phyloP scores from a whole-genome alignment of 192 early-diverging fungal genomes.

The Pilobolus umbonatus region DNA sequence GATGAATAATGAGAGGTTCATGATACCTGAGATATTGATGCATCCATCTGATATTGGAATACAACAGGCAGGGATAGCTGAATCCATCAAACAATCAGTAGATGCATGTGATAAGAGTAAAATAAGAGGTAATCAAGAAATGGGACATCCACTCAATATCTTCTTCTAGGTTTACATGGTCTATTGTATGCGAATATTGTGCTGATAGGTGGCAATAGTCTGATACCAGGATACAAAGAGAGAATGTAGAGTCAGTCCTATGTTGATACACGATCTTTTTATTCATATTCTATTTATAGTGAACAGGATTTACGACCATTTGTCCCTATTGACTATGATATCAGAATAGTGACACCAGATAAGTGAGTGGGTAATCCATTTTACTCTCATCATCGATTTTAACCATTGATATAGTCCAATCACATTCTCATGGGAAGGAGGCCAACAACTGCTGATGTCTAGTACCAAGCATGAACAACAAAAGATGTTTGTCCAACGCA shows the following conservation, averaged over 20 bases:
- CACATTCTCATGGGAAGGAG: slow-evolving; percentile 57
- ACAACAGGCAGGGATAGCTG: slow-evolving; percentile 64
- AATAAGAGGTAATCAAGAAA: not conserved
- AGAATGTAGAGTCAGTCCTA: slow-evolving; percentile 42
- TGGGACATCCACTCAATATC: not conserved
- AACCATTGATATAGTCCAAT: too few relatives aligned
- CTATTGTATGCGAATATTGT: slow-evolving; percentile 65
- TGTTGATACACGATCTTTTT: not conserved
- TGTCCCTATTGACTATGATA: slow-evolving; percentile 50
- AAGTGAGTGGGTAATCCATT: slow-evolving; percentile 57
- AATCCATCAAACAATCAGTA: slow-evolving; percentile 56
- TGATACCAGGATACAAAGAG: slow-evolving; percentile 55
- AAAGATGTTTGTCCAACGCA: slow-evolving; percentile 47
- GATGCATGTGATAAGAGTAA: slow-evolving; percentile 47
- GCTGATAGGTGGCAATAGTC: slow-evolving; percentile 62
- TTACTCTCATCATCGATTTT: too few relatives aligned
- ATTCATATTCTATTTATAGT: not conserved
- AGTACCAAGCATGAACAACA: slow-evolving; percentile 43
- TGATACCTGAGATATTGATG: slow-evolving; percentile 71
- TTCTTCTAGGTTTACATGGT: slow-evolving; percentile 44
- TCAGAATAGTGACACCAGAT: slow-evolving; percentile 48
- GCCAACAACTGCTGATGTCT: slow-evolving; percentile 34
- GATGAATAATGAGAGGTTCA: slow-evolving; percentile 74
- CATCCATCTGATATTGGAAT: slow-evolving; percentile 73
- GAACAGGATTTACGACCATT: slow-evolving; percentile 50